Percentiles rank a stretch among this genome's conserved stretches.
These are phyloP conservation scores for Emiliania huxleyi DNA, from an alignment of 78 protist species.

Conservation along the genomic window DNA sequence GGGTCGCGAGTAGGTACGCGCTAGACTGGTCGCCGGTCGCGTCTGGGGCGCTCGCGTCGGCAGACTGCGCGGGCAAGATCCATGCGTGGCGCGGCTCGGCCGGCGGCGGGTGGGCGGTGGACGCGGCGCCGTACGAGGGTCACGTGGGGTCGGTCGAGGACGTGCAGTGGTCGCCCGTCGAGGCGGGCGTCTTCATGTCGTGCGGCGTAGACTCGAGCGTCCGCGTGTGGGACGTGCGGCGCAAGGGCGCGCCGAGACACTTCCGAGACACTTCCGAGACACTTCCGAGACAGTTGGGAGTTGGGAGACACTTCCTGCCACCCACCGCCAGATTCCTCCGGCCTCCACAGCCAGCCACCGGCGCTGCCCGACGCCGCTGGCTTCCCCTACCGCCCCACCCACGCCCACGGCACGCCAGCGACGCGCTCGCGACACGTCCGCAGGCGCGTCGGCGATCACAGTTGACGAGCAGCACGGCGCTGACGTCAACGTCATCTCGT, in stretches of 20 bases:
- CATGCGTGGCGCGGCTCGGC: conserved; percentile 47
- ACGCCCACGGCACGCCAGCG: too few relatives aligned
- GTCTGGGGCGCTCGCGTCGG: conserved; percentile 60
- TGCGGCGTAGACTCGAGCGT: conserved; percentile 67
- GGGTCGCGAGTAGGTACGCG: too few relatives aligned
- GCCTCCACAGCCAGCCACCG: too few relatives aligned
- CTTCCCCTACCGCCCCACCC: too few relatives aligned
- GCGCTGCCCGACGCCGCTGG: too few relatives aligned
- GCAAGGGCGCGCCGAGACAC: conserved; percentile 3
- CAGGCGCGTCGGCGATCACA: too few relatives aligned
- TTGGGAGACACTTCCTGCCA: too few relatives aligned
- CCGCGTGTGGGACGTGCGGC: conserved; percentile 76
- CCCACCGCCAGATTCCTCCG: too few relatives aligned
- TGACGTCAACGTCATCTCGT: conserved; percentile 88
- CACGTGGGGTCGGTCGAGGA: conserved; percentile 85
- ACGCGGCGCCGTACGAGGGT: conserved; percentile 57
- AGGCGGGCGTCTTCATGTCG: conserved; percentile 71
- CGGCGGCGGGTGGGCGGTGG: conserved; percentile 58
- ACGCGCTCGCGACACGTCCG: too few relatives aligned
- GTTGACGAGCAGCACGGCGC: conserved; percentile 57
- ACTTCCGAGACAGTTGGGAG: too few relatives aligned
- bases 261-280: too few relatives aligned
- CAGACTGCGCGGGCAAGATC: conserved; percentile 32
- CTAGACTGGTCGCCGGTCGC: conserved; percentile 77
- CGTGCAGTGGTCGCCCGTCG: conserved; percentile 81